Evolutionary conservation across 192 early-diverging fungal genomes (phyloP).

Genomic region (Funneliformis geosporum): DNA sequence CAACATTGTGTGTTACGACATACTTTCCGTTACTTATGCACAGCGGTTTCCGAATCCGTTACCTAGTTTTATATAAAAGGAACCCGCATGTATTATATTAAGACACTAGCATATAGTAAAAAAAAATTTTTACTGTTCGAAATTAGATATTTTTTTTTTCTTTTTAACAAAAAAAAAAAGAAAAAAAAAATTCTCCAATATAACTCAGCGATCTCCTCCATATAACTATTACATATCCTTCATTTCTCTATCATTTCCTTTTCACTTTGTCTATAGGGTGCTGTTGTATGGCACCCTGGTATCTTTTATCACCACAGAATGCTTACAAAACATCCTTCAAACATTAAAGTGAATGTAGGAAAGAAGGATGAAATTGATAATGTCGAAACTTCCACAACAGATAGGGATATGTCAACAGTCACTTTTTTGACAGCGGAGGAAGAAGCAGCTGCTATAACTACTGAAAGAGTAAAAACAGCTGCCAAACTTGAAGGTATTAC

Average conservation of each 20-base stretch:
- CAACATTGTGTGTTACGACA: no score
- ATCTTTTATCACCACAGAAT: neutral
- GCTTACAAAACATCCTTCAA: constrained; percentile 23
- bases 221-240: no score
- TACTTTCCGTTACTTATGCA: no score
- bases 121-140: no score
- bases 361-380: constrained; percentile 16
- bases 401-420: no score
- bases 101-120: no score
- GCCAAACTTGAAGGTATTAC: constrained; percentile 9
- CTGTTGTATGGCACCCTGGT: constrained; percentile 20
- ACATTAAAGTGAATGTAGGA: neutral
- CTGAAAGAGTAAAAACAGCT: constrained; percentile 11
- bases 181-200: neutral
- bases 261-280: neutral
- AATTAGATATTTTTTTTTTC: no score
- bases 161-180: neutral
- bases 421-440: neutral
- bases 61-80: no score
- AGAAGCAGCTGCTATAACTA: neutral
- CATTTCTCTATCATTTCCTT: neutral
- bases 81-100: no score
- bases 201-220: no score
- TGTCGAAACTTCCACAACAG: neutral
- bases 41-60: no score